Evolutionary conservation across 495 filamentous ascomycete species (phyloP), one percentile per base, ranked within the genome.

Genomic region (Aspergillus taichungensis): DNA sequence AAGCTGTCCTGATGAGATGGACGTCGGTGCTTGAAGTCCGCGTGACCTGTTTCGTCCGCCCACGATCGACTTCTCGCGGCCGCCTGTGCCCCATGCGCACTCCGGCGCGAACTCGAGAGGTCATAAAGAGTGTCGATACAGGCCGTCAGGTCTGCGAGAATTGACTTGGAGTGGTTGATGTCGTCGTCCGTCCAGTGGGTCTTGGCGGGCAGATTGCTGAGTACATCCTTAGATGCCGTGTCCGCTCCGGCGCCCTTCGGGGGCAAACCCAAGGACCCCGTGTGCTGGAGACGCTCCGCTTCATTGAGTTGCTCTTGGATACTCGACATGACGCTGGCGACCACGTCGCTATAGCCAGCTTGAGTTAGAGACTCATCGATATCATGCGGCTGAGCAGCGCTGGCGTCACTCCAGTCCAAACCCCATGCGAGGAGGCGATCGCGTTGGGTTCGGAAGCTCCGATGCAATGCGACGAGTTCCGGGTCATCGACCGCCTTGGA

Each of bases 101-200:
- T 54, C 60, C 75, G 82, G 24, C 85, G 72, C 6, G 87, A 85
- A 37, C 80, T 72, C 6, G 87, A 94, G 9, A 96, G 69, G 46
- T 94, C 87, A 61, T 91, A 94, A 8, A 96, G 75, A 0, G 84
- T 89, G 62, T 96, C 89, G 55, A 95, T 94, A 27, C 83, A 89
- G 8, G 77, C 79, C 3, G 85, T 92, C 44, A 95, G 63, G 46
- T 94, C 87, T 46, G 74, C 77, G 14, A 92, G 68, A 3, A 95
- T 74, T 36, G 84, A 64, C 34, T 72, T 67, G 8, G 71, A 63
- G n/a, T 67, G 67, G 50, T 65, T 62, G 28, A 75, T 64, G 44
- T 76, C 71, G 18, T 65, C 66, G 13, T 71, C 59, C 34, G 75
- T 72, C 75, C 76, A 75, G 40, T 70, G 65, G 7, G 64, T 59